Percentiles rank a stretch among this genome's conserved stretches.
Conservation (phyloP, 2,329 filamentous ascomycete genomes). For the Calonectria crousiana region DNA sequence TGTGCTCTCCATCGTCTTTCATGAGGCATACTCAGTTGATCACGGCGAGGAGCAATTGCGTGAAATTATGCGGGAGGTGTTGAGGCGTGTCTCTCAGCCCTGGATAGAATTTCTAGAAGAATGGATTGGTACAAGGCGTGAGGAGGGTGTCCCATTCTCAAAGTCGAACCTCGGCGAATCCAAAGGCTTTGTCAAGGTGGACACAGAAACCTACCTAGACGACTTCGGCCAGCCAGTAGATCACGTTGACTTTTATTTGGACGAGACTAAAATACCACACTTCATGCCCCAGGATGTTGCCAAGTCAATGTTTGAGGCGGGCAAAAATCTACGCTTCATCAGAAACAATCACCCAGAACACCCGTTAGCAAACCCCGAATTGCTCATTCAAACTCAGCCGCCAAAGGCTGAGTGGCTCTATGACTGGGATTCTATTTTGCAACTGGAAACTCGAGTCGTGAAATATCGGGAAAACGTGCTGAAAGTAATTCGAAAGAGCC, state of each 20-base stretch:
- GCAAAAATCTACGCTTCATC: conserved; percentile 80
- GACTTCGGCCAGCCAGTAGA: conserved; percentile 70
- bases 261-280: conserved; percentile 73
- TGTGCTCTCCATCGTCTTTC: conserved; percentile 71
- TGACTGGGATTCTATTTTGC: conserved; percentile 76
- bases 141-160: conserved; percentile 66
- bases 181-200: conserved; percentile 72
- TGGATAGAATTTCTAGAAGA: conserved; percentile 77
- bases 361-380: conserved; percentile 69
- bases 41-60: conserved; percentile 72
- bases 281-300: conserved; percentile 80
- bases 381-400: conserved; percentile 60
- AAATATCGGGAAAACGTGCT: conserved; percentile 49
- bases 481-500: conserved; percentile 35
- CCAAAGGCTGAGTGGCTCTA: conserved; percentile 77
- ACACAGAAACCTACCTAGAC: conserved; percentile 66
- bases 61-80: conserved; percentile 74
- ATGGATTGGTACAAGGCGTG: conserved; percentile 79
- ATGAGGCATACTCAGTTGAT: conserved; percentile 72
- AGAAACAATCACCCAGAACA: conserved; percentile 78
- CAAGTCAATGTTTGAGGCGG: conserved; percentile 81
- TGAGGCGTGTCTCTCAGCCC: conserved; percentile 72
- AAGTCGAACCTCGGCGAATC: conserved; percentile 58
- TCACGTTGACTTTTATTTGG: conserved; percentile 72
- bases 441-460: conserved; percentile 70